A percentile compares a stretch with the other conserved stretches of the same genome.
phyloP scores from a whole-genome alignment of 441 rosid genomes.

The Croton setiger region DNA sequence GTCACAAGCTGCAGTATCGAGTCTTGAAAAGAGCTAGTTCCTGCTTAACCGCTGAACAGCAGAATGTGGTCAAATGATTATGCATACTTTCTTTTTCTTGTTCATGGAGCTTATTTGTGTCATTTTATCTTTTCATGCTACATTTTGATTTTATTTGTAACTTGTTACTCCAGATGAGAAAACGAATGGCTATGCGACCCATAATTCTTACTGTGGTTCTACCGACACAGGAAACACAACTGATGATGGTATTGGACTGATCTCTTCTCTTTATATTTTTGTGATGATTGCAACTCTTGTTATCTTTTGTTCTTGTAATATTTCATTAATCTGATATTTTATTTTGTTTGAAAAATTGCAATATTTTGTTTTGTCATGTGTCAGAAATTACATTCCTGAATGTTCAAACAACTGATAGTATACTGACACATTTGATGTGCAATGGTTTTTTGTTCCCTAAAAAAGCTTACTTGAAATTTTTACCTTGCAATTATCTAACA shows the following conservation, averaged over 20 bases:
- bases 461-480: neutral
- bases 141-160: neutral
- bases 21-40: neutral
- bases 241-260: slow-evolving; percentile 47
- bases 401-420: neutral
- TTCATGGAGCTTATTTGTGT: slow-evolving; percentile 6
- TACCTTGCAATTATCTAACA: neutral
- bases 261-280: slow-evolving; percentile 6
- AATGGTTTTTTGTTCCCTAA: neutral
- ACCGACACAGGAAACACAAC: slow-evolving; percentile 30
- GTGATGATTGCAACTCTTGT: neutral
- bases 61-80: slow-evolving; percentile 1
- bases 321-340: neutral
- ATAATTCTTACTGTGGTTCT: slow-evolving; percentile 36
- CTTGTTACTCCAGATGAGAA: slow-evolving; percentile 38
- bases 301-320: neutral
- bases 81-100: slow-evolving; percentile 3
- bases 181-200: slow-evolving; percentile 35
- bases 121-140: neutral
- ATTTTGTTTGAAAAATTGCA: neutral
- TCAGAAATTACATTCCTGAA: neutral
- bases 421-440: neutral
- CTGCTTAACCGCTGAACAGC: neutral
- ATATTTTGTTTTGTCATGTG: neutral
- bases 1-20: neutral